Base-by-base conservation (phyloP, 768 basidiomycete species). In the Leccinum ochraceum region DNA sequence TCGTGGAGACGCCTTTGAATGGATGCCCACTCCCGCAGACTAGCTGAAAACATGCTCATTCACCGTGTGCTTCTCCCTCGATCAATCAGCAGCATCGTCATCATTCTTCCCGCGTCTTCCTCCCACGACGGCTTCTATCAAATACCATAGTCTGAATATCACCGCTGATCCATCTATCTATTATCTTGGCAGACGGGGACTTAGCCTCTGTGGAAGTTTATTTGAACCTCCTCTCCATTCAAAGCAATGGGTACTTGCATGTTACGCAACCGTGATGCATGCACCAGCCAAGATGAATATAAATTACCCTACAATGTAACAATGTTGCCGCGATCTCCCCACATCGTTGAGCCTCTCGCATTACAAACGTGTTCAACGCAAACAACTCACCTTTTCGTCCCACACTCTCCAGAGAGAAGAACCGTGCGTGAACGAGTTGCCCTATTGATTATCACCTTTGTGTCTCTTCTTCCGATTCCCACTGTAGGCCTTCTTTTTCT, bases 71-170 rank as follows among this genome's bases (percentile, higher is more conserved):
- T 59, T 59, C 57, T 50, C 58, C 50, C 44, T 67, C 60, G 60
- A 65, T 67, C 66, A 59, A 53, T 22, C 37, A 39, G 17, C 37
- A 37, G 36, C 14, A 37, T 37, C 36, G 7, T 39, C 37, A 17
- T 17, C 37, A 17, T 39, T 39, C 62, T 59, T 42, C 26, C 9
- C 52, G 46, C 59, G 48, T 17, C 66, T 72, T 74, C 72, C 58
- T 63, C 58, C 66, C 69, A 63, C 63, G 53, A 49, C 10, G 46
- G 53, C 71, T 61, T 62, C 62, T 13, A 60, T 63, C 48, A 51
- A 50, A 32, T 61, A 32, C 60, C 64, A 61, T 68, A 68, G 63
- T 62, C 3, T 67, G 42, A 61, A 60, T 61, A 65, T 68, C 60
- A 52, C 69, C 65, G 50, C 56, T 44, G 54, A 28, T 36, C 14